Evolutionary conservation across 2,329 filamentous ascomycete species (phyloP), one percentile per base, ranked within the genome.

Genomic region (Aureobasidium sp.): DNA sequence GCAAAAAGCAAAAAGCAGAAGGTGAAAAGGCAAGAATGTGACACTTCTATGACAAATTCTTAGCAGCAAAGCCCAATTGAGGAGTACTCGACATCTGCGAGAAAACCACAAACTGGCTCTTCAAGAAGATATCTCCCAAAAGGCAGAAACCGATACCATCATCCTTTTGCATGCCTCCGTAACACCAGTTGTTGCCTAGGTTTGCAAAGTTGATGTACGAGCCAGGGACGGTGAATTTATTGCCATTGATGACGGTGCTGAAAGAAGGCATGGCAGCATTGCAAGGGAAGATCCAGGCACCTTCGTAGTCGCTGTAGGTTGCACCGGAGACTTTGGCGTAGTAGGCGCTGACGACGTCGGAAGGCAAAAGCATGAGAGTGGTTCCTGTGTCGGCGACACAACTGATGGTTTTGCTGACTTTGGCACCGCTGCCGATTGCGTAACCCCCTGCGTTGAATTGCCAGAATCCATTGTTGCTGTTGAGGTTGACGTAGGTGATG

Each of bases 61-160:
- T 59, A 3, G 55, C 55, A 1, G 55, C 55, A 26, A 59, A 59
- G 3, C 55, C 55, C 12, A 59, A 17, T 7, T 59, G 55, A 8
- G 55, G 55, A 20, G 27, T 27, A 5, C 20, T 8, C 24, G 24
- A 10, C 55, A 48, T 90, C 87, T 59, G 41, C 20, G 55, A 59
- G 72, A 89, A 90, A 41, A 89, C 83, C 26, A 87, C 84, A 70
- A 88, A 90, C 66, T 88, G 78, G 59, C 84, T 83, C 81, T 92
- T 92, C 67, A 92, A 79, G 75, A 90, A 90, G 59, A 89, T 80
- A 63, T 91, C 88, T 5, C 89, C 89, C 59, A 90, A 81, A 69
- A 92, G 88, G 62, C 80, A 82, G 64, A 85, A 80, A 3, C 78
- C 78, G 47, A 86, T 72, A n/a, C 78, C 80, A 0, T 71, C 68